Base-by-base conservation (phyloP, 202 grass and related monocot genomes). In the Schoenoplectus triqueter region DNA sequence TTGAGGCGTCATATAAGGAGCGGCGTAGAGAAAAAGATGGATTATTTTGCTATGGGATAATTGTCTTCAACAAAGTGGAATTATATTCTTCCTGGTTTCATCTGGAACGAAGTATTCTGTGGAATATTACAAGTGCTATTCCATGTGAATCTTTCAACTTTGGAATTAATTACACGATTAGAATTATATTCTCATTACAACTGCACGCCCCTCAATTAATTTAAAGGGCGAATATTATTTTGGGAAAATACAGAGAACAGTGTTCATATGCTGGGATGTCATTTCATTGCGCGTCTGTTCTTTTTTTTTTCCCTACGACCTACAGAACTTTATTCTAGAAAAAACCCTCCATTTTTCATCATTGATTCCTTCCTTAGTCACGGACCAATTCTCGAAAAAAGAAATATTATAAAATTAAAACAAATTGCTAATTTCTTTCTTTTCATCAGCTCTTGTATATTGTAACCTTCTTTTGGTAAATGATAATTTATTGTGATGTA, bases 51-150 rank as follows among this genome's bases (percentile, higher is more conserved):
- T 22, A 21, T n/a, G 42, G 13, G 41, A 10, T 13, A 10, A 20
- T 54, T 10, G 55, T 8, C 31, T 55, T 18, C n/a, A 78, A 56
- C 49, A 59, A 56, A 78, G 45, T 17, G 4, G 6, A 71, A 42
- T 9, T 71, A 7, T 71, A 71, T 71, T 19, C 41, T 48, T 46
- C 0, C 15, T 6, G 2, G 10, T 8, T 78, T 11, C 50, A 75
- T 55, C 48, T 56, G 4, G 45, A 75, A 75, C 15, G 46, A 75
- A 50, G 45, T 75, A 75, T 21, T 51, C 44, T 20, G 15, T 54
- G 71, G 71, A 75, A 54, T 75, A 75, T 75, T 50, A 73, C 47
- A 17, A 18, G 49, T 48, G 18, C 0, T 14, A 78, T 78, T 40
- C 50, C 44, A 14, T 6, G 50, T 57, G 21, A 21, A 57, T n/a